phyloP scores from a whole-genome alignment of 2,329 filamentous ascomycete species.

The Monosporascus cannonballus region DNA sequence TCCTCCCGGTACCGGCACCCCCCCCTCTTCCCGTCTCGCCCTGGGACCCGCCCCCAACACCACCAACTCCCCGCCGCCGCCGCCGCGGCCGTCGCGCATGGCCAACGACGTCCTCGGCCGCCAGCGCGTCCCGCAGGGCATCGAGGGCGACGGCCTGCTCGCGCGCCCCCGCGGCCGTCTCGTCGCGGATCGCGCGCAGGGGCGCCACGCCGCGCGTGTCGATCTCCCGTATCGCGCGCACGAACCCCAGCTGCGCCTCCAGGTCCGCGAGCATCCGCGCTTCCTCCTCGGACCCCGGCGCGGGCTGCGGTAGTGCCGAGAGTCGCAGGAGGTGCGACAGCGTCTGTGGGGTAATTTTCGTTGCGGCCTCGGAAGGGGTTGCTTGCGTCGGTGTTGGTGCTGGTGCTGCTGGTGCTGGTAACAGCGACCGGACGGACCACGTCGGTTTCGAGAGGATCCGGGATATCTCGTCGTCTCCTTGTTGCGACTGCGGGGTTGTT shows the following conservation, averaged over 20 bases:
- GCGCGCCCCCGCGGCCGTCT: constrained; percentile 50
- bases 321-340: constrained; percentile 82
- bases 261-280: constrained; percentile 65
- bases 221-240: constrained; percentile 76
- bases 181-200: constrained; percentile 74
- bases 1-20: not conserved
- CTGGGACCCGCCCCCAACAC: constrained; percentile 1
- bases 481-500: not conserved
- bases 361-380: constrained; percentile 6
- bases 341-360: constrained; percentile 56
- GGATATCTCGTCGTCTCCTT: constrained; percentile 12
- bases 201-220: constrained; percentile 69
- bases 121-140: constrained; percentile 50
- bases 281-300: constrained; percentile 54
- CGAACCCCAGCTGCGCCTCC: constrained; percentile 80
- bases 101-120: constrained; percentile 55
- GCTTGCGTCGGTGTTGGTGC: not conserved
- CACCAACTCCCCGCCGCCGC: constrained; percentile 5
- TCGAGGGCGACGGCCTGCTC: constrained; percentile 55
- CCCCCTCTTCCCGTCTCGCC: constrained; percentile 9
- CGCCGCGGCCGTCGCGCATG: constrained; percentile 32
- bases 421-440: constrained; percentile 77
- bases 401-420: constrained; percentile 38
- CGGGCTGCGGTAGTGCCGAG: constrained; percentile 75
- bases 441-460: constrained; percentile 63